A percentile compares a stretch with the other conserved stretches of the same genome.
Evolutionary conservation across 495 filamentous ascomycete genomes (phyloP).

Genomic region (Neurospora terricola): DNA sequence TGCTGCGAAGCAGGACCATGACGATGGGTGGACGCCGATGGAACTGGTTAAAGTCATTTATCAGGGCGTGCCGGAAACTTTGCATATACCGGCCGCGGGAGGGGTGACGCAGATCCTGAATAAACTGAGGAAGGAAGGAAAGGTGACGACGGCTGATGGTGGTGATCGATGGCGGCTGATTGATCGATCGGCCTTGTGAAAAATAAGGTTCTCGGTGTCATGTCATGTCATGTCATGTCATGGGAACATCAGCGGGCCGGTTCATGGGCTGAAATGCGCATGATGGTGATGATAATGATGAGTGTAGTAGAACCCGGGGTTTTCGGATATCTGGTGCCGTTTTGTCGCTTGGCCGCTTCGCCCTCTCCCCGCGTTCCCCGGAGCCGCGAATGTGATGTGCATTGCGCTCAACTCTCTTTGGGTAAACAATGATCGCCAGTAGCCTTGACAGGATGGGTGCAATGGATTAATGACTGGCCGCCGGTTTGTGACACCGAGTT

Average conservation of each 20-base stretch:
- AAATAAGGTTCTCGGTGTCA: background rate
- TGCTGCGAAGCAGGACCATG: constrained; percentile 27
- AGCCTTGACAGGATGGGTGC: background rate
- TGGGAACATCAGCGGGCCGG: background rate
- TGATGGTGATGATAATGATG: background rate
- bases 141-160: constrained; percentile 31
- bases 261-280: background rate
- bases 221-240: background rate
- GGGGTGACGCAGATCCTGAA: constrained; percentile 58
- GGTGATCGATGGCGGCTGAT: constrained; percentile 45
- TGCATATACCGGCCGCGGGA: constrained; percentile 62
- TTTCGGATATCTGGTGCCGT: background rate
- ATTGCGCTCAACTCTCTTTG: background rate
- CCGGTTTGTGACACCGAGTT: background rate
- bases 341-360: background rate
- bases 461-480: background rate
- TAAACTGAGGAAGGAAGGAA: constrained; percentile 61
- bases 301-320: background rate
- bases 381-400: background rate
- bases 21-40: constrained; percentile 58
- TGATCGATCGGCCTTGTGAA: constrained; percentile 35
- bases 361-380: background rate
- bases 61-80: constrained; percentile 58
- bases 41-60: constrained; percentile 85
- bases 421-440: background rate